These are phyloP conservation scores for Salix udensis DNA, from an alignment of 345 rosid species.

Conservation along the genomic window DNA sequence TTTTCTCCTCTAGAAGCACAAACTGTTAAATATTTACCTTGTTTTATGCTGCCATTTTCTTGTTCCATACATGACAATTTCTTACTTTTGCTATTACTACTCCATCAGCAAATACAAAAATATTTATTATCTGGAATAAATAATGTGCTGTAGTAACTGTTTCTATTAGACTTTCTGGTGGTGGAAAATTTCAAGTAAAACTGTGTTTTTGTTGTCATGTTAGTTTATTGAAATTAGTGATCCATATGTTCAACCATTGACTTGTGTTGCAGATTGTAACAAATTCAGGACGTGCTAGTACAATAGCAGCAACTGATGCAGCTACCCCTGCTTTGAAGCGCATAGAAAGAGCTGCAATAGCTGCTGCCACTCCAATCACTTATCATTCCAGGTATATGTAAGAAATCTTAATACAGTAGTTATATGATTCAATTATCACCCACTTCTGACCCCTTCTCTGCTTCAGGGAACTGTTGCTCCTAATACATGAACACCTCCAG, in stretches of 20 bases:
- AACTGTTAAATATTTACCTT: no score
- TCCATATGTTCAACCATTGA: conserved; percentile 10
- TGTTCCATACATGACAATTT: no score
- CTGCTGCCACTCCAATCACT: conserved; percentile 96
- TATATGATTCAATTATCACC: neutral
- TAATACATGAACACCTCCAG: conserved; percentile 94
- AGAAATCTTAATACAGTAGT: neutral
- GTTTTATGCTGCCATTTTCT: no score
- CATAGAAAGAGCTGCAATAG: conserved; percentile 97
- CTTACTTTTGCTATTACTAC: no score
- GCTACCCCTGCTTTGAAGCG: conserved; percentile 96
- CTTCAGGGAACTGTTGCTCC: conserved; percentile 19
- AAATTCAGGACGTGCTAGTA: conserved; percentile 89
- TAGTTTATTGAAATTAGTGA: neutral
- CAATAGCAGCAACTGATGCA: conserved; percentile 95
- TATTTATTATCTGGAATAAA: no score
- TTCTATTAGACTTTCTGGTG: no score
- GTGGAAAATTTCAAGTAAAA: no score
- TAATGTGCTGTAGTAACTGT: no score
- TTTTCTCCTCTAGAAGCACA: no score
- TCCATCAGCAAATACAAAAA: no score
- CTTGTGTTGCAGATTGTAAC: conserved; percentile 73
- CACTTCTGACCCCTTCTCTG: neutral
- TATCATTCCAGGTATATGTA: conserved; percentile 63
- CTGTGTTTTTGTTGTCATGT: no score